Evolutionary conservation across 192 early-diverging fungal species (phyloP).

Genomic region (Coemansia sp.): DNA sequence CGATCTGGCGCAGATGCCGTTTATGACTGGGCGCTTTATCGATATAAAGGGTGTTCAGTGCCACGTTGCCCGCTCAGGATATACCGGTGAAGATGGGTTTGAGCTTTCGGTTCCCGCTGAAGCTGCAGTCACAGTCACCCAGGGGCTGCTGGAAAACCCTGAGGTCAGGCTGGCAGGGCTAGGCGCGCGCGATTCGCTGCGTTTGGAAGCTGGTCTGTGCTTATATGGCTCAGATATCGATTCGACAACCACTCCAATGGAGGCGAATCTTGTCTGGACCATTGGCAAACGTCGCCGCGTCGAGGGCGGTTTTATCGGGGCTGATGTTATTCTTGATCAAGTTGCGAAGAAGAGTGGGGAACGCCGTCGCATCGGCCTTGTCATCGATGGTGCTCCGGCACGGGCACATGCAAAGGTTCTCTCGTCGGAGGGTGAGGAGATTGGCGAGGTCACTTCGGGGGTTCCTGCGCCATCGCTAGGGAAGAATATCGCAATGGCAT

Average conservation of each 20-base stretch:
- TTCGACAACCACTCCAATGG: slow-evolving; percentile 88
- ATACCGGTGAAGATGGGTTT: slow-evolving; percentile 99
- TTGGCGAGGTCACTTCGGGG: slow-evolving; percentile 90
- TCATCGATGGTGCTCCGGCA: slow-evolving; percentile 93
- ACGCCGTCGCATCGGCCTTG: slow-evolving; percentile 83
- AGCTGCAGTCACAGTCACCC: slow-evolving; percentile 67
- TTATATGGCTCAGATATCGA: slow-evolving; percentile 96
- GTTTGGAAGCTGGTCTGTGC: slow-evolving; percentile 96
- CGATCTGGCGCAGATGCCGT: slow-evolving; percentile 71
- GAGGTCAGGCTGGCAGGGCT: slow-evolving; percentile 90
- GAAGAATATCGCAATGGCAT: slow-evolving; percentile 98
- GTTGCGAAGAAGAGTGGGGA: slow-evolving; percentile 72
- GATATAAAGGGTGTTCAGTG: slow-evolving; percentile 74
- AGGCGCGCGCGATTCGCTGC: slow-evolving; percentile 90
- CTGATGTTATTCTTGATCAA: slow-evolving; percentile 80
- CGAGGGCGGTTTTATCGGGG: slow-evolving; percentile 92
- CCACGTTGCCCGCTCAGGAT: slow-evolving; percentile 93
- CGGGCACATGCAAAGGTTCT: slow-evolving; percentile 73
- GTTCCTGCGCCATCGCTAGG: slow-evolving; percentile 87
- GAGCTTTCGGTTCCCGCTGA: slow-evolving; percentile 89
- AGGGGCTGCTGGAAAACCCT: slow-evolving; percentile 64
- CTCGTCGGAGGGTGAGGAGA: slow-evolving; percentile 57
- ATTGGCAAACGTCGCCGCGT: slow-evolving; percentile 86
- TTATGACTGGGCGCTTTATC: slow-evolving; percentile 82
- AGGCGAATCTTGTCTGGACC: slow-evolving; percentile 93